Evolutionary conservation across 1,284 basidiomycete genomes (phyloP).

Genomic region (Schizophyllum commune): DNA sequence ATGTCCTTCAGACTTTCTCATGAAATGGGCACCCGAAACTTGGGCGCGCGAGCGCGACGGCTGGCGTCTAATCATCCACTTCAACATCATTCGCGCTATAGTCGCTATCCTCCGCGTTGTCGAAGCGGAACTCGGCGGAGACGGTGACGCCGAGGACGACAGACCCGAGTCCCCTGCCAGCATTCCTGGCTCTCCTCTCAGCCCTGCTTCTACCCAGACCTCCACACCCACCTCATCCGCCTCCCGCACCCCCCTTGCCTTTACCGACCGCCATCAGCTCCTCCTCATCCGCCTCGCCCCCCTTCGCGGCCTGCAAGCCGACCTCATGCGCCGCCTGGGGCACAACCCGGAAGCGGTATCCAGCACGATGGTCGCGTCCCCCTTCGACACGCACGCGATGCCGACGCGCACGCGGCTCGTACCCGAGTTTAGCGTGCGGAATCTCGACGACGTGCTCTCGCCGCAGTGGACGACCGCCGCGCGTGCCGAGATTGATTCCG

Average conservation of each 20-base stretch:
- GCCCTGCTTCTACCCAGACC: constrained; percentile 1
- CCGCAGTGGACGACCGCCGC: constrained; percentile 14
- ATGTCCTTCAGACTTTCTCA: constrained; percentile 31
- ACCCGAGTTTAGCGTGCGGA: constrained; percentile 31
- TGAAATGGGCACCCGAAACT: constrained; percentile 34
- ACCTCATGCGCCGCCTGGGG: constrained; percentile 38
- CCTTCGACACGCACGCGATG: constrained; percentile 30
- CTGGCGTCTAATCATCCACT: constrained; percentile 43
- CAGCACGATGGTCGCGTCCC: constrained; percentile 30
- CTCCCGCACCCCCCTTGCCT: constrained; percentile 13
- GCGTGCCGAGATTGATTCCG: constrained; percentile 24
- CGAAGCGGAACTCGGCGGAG: constrained; percentile 35
- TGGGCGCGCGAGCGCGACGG: constrained; percentile 38
- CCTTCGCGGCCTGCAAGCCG: constrained; percentile 30
- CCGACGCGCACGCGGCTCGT: constrained; percentile 16
- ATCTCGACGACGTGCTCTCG: constrained; percentile 33
- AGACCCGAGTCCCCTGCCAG: neutral
- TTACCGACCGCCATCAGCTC: constrained; percentile 33
- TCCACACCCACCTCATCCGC: constrained; percentile 8
- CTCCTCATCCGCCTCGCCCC: constrained; percentile 39
- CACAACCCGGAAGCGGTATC: constrained; percentile 24
- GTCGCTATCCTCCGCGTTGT: constrained; percentile 37
- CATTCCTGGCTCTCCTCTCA: constrained; percentile 1
- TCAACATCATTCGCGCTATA: constrained; percentile 42
- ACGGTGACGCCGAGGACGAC: constrained; percentile 22